Evolutionary conservation across 2,329 filamentous ascomycete species (phyloP).

Genomic region (Ophiocordyceps unilateralis): DNA sequence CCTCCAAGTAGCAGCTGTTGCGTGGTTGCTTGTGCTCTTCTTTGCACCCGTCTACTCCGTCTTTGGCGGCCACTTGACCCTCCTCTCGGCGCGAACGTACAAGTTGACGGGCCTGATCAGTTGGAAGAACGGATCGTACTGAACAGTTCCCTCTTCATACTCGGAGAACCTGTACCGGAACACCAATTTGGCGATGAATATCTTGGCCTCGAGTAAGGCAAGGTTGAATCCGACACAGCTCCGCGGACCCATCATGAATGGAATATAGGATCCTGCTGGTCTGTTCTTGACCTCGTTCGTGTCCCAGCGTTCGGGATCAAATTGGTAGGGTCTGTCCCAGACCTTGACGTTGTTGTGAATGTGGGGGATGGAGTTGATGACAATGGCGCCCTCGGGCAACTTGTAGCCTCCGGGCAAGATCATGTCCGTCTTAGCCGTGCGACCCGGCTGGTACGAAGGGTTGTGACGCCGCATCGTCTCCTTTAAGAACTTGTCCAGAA

Average conservation of each 20-base stretch:
- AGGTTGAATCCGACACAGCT: constrained; percentile 50
- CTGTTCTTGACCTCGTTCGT: constrained; percentile 26
- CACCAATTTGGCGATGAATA: constrained; percentile 38
- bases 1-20: no score
- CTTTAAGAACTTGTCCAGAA: constrained; percentile 41
- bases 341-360: constrained; percentile 34
- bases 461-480: constrained; percentile 43
- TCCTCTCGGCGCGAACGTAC: no score
- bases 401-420: constrained; percentile 42
- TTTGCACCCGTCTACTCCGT: no score
- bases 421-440: constrained; percentile 36
- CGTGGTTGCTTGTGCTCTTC: no score
- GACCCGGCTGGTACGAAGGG: constrained; percentile 42
- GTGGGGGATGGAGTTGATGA: constrained; percentile 34
- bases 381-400: constrained; percentile 30
- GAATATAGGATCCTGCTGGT: constrained; percentile 34
- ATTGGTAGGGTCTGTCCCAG: constrained; percentile 40
- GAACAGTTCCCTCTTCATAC: constrained; percentile 31
- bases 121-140: constrained; percentile 43
- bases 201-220: constrained; percentile 42
- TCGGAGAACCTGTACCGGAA: constrained; percentile 38
- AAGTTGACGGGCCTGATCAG: constrained; percentile 24
- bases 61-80: no score
- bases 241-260: constrained; percentile 38
- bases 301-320: constrained; percentile 44